Evolutionary conservation across 2,329 filamentous ascomycete species (phyloP), one percentile per base, ranked within the genome.

Genomic region (Colletotrichum neosansevieriae): DNA sequence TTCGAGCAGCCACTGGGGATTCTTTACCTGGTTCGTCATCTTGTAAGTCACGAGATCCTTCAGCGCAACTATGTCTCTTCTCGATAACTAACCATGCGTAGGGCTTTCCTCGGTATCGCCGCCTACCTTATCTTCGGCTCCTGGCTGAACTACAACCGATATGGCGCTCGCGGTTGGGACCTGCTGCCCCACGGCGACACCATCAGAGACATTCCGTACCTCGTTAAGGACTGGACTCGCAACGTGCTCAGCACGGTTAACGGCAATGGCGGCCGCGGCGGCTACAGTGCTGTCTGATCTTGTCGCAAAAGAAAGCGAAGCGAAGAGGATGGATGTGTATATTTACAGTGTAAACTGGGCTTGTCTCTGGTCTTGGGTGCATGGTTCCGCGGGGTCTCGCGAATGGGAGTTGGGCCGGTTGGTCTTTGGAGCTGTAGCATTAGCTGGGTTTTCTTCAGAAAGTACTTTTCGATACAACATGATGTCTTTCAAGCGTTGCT

Each of bases 121-220:
- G 84, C 94, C 24, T 99, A 98, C 82, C 90, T 99, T 72, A 97
- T 98, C 78, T 98, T 98, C 76, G 94, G 95, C 72, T 97, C 94
- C 19, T 99, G 96, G 96, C 90, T 98, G 78, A 98, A 98, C 84
- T 98, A 98, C 86, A 98, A 94, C 83, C 92, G 94, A 70, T 97
- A 97, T 80, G 95, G 95, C 54, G 94, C 95, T 59, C 88, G 95
- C 50, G 96, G 96, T 65, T 98, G 94, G 94, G 96, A 98, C 75
- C 86, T 98, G 17, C 85, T 98, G 17, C 96, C 96, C 13, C 95
- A 98, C 77, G 92, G 92, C 72, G 96, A 99, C 79, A 92, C 93
- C 0, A 92, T 98, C 74, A 91, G 95, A 71, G 96, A 99, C 76
- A 82, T 98, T 19, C 96, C 96, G 3, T 98, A 98, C 77, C 86